Evolutionary conservation across 345 rosid species (phyloP), one percentile per base, ranked within the genome.

Genomic region (Sisymbrium irio): DNA sequence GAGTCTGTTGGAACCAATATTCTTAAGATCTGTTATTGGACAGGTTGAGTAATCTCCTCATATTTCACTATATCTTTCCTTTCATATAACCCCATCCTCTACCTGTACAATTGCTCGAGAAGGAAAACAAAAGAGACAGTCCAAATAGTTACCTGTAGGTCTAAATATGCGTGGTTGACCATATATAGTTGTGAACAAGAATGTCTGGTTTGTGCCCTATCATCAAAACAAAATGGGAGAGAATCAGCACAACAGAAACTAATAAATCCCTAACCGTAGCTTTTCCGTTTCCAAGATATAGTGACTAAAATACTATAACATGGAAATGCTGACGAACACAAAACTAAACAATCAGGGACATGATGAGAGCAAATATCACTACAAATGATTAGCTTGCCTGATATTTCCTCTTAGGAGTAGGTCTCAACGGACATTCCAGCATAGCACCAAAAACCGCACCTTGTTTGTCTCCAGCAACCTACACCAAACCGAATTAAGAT

Each of bases 141-240:
- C 7, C n/a, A 58, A 54, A 71, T 11, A 37, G 79, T 73, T 73
- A 94, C 97, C 98, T 1, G 98, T 94, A 45, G 98, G 87, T 72
- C 96, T 86, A 84, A 94, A 94, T 15, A 91, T 73, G 85, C 96
- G 88, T 62, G 98, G 98, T 72, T 82, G 84, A 61, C 96, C 98
- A 81, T 94, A 82, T 66, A 86, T 75, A 62, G 97, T 89, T 68
- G 98, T 94, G 82, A 94, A 94, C 69, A 94, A 86, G 85, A 89
- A 94, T 60, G 92, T 81, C 75, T 89, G 87, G 80, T 84, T 82
- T 78, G 95, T 83, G 28, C 97, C 98, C 96, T 88, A 59, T 65
- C 44, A 79, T 47, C 28, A 59, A 60, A 20, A 44, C 15, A 51
- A 59, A 50, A 58, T 39, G 39, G 28, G 8, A 47, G 22, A 50